Evolutionary conservation across 768 basidiomycete genomes (phyloP), one percentile per base, ranked within the genome.

Genomic region (Brasilioporus rufonigricans): DNA sequence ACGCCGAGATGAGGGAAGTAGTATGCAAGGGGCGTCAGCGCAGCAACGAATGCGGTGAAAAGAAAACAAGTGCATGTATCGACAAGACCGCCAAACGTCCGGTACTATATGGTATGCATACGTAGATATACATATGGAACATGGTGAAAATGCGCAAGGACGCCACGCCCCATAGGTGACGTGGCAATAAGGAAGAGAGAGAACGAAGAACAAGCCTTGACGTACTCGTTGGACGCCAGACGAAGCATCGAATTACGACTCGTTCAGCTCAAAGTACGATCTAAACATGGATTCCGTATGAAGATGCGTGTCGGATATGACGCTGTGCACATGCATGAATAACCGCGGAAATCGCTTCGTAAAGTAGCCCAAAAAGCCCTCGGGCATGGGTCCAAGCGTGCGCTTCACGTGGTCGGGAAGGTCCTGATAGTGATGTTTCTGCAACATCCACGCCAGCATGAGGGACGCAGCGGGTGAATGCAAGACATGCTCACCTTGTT

Each of bases 401-500:
- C 88, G 83, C 66, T 91, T 94, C 50, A 93, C 91, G 61, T 88
- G 84, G 59, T 93, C 92, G 2, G 96, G 96, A 12, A 99, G 74
- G 72, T 99, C 97, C 73, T 98, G 96, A 66, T 96, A 97, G 67
- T 98, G 95, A 59, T 98, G 89, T 89, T 94, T 96, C 94, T 95
- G 63, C 21, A 47, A 8, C 56, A 39, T n/a, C n/a, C 57, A 33
- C 12, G 52, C 12, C 23, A 10, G 48, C 33, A 44, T 71, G 45
- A 65, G 55, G 13, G 60, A 1, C 21, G 35, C 6, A 11, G 13
- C 16, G 44, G 6, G 44, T 29, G 48, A 4, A 32, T 29, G 23
- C 13, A 35, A 46, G 24, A 14, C 14, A 50, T 5, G 70, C 84
- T 40, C 53, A 93, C 94, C 81, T 99, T 98, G 71, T 98, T 99